Evolutionary conservation across 1,284 basidiomycete species (phyloP), one percentile per base, ranked within the genome.

Genomic region (Marasmius oreades): DNA sequence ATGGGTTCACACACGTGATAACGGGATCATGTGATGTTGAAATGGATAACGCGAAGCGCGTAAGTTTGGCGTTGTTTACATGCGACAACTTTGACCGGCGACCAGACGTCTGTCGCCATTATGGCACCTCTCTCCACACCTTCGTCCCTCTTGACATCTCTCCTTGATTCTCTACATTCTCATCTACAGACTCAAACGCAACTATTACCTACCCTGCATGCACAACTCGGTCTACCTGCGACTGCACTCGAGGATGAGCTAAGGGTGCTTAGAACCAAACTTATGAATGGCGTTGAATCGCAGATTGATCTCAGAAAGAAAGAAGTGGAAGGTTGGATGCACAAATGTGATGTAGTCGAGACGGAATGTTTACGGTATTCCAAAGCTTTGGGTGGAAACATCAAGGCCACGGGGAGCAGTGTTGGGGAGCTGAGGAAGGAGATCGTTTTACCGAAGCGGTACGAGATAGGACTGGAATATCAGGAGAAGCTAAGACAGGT

Each of bases 401-500:
- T 80, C 51, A 90, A 88, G 69, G 80, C 79, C 22, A 79, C 82
- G 1, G 84, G 77, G 7, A 77, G 67, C 47, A 85, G 77, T 57
- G 72, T 74, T 23, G 79, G 77, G 22, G 89, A 91, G 64, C 69
- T 90, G 53, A 77, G 71, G 71, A 80, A 77, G 64, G 73, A 77
- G 67, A 76, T 80, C 63, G 77, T 85, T 2, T 71, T 92, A 12
- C 90, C 90, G 1, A 77, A 74, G 61, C 75, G 90, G 65, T 84
- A 81, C 64, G 85, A 90, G 58, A 74, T 81, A 66, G 77, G 86
- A 5, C 72, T 80, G 5, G 83, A 84, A 57, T 77, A 81, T 64
- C 86, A 88, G 64, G 89, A 90, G 68, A 89, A 86, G 62, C 69
- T 92, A 51, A 75, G 86, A 68, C 90, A 91, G 75, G 88, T 86